Evolutionary conservation across 2,329 filamentous ascomycete genomes (phyloP).

Genomic region (Ophiostoma triangulosporum): DNA sequence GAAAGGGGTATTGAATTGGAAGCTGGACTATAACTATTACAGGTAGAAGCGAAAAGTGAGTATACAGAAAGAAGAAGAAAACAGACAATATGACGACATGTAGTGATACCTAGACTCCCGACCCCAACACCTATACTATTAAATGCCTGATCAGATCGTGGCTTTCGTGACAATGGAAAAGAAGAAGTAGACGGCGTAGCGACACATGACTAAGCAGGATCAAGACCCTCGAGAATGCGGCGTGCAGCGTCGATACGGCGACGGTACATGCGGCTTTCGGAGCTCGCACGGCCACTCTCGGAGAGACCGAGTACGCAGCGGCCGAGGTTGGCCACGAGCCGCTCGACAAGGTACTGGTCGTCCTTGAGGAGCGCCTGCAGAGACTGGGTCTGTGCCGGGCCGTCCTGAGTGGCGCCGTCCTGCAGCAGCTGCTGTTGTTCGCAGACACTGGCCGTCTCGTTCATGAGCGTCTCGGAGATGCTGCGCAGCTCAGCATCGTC

Average conservation of each 20-base stretch:
- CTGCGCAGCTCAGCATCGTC: conserved; percentile 35
- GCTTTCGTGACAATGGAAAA: conserved; percentile 6
- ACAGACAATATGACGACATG: not conserved
- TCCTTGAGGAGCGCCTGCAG: conserved; percentile 37
- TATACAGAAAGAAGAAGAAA: not conserved
- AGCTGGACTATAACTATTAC: not conserved
- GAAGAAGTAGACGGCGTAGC: too few species aligned
- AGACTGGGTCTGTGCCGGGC: conserved; percentile 16
- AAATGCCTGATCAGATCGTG: not conserved
- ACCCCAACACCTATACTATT: not conserved
- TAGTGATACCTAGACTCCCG: not conserved
- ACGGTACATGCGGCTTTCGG: conserved; percentile 51
- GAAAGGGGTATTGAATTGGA: not conserved
- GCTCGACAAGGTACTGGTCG: conserved; percentile 46
- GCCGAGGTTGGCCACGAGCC: conserved; percentile 44
- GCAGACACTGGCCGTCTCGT: conserved; percentile 31
- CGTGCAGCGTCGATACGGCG: conserved; percentile 63
- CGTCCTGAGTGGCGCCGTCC: not conserved
- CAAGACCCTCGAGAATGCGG: conserved; percentile 56
- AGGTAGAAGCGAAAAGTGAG: not conserved
- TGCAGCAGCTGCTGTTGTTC: conserved; percentile 16
- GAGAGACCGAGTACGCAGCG: conserved; percentile 45
- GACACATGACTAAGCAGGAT: conserved; percentile 17
- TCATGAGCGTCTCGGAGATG: conserved; percentile 35
- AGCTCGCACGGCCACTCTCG: conserved; percentile 38